Conservation (phyloP, 2,329 filamentous ascomycete genomes). For the Rhynchosporium agropyri region DNA sequence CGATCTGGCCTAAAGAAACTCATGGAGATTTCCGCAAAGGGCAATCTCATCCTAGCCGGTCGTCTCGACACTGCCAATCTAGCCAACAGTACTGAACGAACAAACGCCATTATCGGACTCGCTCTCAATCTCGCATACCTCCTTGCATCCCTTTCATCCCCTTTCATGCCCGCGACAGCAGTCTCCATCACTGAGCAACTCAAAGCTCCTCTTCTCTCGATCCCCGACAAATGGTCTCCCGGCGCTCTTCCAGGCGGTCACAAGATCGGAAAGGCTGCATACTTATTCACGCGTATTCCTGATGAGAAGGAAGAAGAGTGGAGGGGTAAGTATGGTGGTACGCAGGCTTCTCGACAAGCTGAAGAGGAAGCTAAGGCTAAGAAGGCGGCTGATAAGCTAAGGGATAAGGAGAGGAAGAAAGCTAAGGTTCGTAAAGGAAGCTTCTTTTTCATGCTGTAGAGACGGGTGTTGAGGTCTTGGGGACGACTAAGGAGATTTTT, state of each 20-base stretch:
- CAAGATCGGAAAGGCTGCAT: constrained; percentile 76
- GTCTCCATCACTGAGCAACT: constrained; percentile 78
- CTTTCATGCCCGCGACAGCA: constrained; percentile 83
- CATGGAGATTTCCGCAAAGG: constrained; percentile 66
- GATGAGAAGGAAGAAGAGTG: constrained; percentile 81
- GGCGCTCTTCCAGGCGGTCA: constrained; percentile 70
- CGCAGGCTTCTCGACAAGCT: constrained; percentile 66
- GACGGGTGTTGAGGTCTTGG: not conserved
- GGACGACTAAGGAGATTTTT: not conserved
- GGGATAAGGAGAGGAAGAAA: constrained; percentile 50
- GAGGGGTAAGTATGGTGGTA: constrained; percentile 73
- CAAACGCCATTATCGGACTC: constrained; percentile 62
- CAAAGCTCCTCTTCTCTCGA: constrained; percentile 56
- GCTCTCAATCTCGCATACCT: constrained; percentile 84
- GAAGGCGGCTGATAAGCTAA: constrained; percentile 45
- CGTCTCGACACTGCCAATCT: constrained; percentile 49
- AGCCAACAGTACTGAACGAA: constrained; percentile 43
- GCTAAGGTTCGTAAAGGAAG: constrained; percentile 44
- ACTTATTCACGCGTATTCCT: constrained; percentile 83
- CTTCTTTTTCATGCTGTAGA: not conserved
- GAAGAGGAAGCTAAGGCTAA: constrained; percentile 63
- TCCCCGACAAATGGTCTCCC: constrained; percentile 68
- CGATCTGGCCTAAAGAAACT: constrained; percentile 66
- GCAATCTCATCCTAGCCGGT: constrained; percentile 59
- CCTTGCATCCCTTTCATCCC: constrained; percentile 74